phyloP scores from a whole-genome alignment of 768 basidiomycete species.

The Rhodotorula babjevae region DNA sequence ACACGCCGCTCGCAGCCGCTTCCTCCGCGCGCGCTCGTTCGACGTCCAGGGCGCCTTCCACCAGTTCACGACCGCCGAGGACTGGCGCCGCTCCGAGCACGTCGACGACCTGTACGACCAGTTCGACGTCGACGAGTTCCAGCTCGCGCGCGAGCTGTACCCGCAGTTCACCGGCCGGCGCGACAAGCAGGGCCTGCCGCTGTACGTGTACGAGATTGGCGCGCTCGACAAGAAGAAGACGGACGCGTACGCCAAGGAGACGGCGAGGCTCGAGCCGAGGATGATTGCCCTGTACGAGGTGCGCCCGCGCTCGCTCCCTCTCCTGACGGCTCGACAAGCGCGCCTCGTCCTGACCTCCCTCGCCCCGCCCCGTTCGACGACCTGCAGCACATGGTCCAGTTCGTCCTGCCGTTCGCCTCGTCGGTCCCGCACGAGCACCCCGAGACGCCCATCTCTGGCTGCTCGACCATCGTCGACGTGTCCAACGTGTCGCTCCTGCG shows the following conservation, averaged over 20 bases:
- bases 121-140: slow-evolving; percentile 61
- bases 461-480: slow-evolving; percentile 60
- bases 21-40: slow-evolving; percentile 72
- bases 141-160: slow-evolving; percentile 61
- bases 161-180: slow-evolving; percentile 75
- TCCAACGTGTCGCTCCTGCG: slow-evolving; percentile 57
- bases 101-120: slow-evolving; percentile 62
- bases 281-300: slow-evolving; percentile 56
- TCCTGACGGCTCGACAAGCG: too few species aligned
- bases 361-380: slow-evolving; percentile 50
- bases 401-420: slow-evolving; percentile 62
- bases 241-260: slow-evolving; percentile 59
- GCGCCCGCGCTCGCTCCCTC: background rate
- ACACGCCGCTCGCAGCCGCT: slow-evolving; percentile 61
- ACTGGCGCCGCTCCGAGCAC: slow-evolving; percentile 63
- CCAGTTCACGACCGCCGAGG: slow-evolving; percentile 64
- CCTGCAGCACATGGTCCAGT: slow-evolving; percentile 64
- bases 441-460: slow-evolving; percentile 30
- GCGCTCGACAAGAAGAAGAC: slow-evolving; percentile 55
- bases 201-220: slow-evolving; percentile 72
- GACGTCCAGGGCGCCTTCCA: slow-evolving; percentile 60
- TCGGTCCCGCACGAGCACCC: slow-evolving; percentile 53
- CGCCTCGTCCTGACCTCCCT: background rate
- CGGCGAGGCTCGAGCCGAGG: slow-evolving; percentile 61
- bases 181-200: slow-evolving; percentile 67